Conservation (phyloP, 2,329 filamentous ascomycete species). For the Parafenestella ontariensis region DNA sequence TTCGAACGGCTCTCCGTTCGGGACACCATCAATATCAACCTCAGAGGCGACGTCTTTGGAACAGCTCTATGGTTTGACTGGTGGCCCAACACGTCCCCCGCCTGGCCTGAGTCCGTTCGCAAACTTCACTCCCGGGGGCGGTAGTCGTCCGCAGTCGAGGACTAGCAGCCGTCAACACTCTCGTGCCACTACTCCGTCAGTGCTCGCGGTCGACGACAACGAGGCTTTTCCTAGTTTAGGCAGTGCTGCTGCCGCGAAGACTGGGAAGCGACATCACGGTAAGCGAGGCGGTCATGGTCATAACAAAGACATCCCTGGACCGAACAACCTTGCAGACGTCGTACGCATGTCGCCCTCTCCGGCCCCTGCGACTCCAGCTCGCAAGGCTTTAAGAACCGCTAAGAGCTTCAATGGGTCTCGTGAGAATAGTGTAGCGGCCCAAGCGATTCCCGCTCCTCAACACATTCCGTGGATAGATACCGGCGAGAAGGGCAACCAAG, state of each 20-base stretch:
- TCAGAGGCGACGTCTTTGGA: slow-evolving; percentile 52
- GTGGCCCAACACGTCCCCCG: slow-evolving; percentile 62
- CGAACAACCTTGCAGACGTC: slow-evolving; percentile 88
- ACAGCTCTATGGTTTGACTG: slow-evolving; percentile 49
- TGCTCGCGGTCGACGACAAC: slow-evolving; percentile 86
- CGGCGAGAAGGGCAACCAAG: slow-evolving; percentile 86
- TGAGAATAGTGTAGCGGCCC: slow-evolving; percentile 81
- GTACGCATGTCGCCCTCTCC: slow-evolving; percentile 94
- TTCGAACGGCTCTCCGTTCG: slow-evolving; percentile 53
- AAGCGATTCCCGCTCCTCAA: slow-evolving; percentile 84
- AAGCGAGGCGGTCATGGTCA: slow-evolving; percentile 83
- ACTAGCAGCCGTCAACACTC: slow-evolving; percentile 82
- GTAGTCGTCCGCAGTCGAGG: slow-evolving; percentile 76
- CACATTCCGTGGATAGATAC: slow-evolving; percentile 98
- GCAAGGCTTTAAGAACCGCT: slow-evolving; percentile 68
- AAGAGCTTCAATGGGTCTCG: slow-evolving; percentile 70
- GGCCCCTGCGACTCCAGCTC: slow-evolving; percentile 63
- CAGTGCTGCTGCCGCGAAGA: slow-evolving; percentile 73
- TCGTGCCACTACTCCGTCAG: slow-evolving; percentile 67
- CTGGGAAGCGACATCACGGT: slow-evolving; percentile 89
- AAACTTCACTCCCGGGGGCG: slow-evolving; percentile 61
- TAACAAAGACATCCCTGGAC: slow-evolving; percentile 58
- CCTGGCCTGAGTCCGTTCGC: slow-evolving; percentile 72
- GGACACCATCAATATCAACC: slow-evolving; percentile 47
- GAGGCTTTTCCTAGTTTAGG: slow-evolving; percentile 94